Evolutionary conservation across 345 rosid genomes (phyloP).

Genomic region (Eucalyptus pauciflora): DNA sequence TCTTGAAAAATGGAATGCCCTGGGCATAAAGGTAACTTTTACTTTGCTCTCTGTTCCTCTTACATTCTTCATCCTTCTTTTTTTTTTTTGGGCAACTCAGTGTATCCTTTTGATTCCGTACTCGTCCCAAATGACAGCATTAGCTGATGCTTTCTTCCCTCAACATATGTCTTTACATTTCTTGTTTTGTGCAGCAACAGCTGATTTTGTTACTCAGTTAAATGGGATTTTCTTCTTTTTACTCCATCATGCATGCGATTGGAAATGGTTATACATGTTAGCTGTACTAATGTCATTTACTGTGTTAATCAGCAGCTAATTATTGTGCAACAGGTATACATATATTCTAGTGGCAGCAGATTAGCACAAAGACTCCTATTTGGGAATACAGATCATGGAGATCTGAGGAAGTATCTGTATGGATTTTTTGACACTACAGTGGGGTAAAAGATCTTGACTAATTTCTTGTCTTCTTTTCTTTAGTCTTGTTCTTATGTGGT

Average conservation of each 20-base stretch:
- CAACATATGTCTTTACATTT: not conserved
- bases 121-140: not conserved
- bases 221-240: not conserved
- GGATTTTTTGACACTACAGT: constrained; percentile 81
- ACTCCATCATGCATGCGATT: not conserved
- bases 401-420: constrained; percentile 69
- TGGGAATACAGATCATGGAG: constrained; percentile 73
- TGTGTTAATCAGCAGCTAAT: not conserved
- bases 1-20: constrained; percentile 79
- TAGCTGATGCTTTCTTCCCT: not conserved
- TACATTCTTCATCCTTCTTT: not conserved
- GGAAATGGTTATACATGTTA: not conserved
- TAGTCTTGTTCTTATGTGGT: not conserved
- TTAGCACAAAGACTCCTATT: constrained; percentile 86
- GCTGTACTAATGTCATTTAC: not conserved
- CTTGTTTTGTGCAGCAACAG: not conserved
- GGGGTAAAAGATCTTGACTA: constrained; percentile 33
- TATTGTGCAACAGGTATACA: constrained; percentile 50
- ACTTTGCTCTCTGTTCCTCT: not conserved
- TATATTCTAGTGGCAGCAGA: constrained; percentile 94
- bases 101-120: not conserved
- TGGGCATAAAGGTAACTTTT: constrained; percentile 58
- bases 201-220: not conserved
- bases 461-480: not conserved
- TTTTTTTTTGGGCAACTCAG: not conserved